Evolutionary conservation across 1,284 basidiomycete species (phyloP), one percentile per base, ranked within the genome.

Genomic region (Trichosporon sp.): DNA sequence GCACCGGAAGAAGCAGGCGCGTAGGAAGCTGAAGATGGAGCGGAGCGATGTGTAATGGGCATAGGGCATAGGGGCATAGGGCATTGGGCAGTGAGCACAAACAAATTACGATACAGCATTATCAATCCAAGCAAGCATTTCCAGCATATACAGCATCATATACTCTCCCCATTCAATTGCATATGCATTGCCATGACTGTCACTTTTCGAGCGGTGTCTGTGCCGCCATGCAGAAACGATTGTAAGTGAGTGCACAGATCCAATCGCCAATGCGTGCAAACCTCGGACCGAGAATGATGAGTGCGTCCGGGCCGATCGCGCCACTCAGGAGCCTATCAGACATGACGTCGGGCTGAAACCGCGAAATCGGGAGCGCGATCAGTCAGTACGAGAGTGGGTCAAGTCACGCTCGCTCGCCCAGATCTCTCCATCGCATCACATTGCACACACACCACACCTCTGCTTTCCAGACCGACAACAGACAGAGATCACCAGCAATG

Each of bases 1-100:
- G 36, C 71, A 78, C 65, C 65, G 76, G 37, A 66, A 70, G 59
- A 77, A 76, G 69, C 61, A 46, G 31, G 25, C 25, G 49, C 49
- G 27, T 19, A n/a, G 14, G 25, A 54, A 54, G 49, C 14, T n/a
- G 27, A 54, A 9, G 49, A 9, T 54, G 49, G 49, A 54, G 49
- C 25, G 25, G 16, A 16, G 49, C 29, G 13, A 27, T 3, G 25
- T 54, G 49, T 52, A 27, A 46, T 19, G 10, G 46, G 5, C 11
- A 16, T 23, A 14, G 25, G 21, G 49, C 16, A 7, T 19, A n/a
- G 44, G 10, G 46, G 5, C 11, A 16, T 23, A 14, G 25, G 21
- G 49, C 16, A 7, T 19, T 31, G 19, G 19, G 19, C 19, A 44
- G 19, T 40, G 37, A 19, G 37, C 37, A 52, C 6, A 29, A n/a